Percentiles rank a stretch among this genome's conserved stretches.
These are phyloP conservation scores for Penicillium steckii DNA, from an alignment of 495 filamentous ascomycete species.

Conservation along the genomic window DNA sequence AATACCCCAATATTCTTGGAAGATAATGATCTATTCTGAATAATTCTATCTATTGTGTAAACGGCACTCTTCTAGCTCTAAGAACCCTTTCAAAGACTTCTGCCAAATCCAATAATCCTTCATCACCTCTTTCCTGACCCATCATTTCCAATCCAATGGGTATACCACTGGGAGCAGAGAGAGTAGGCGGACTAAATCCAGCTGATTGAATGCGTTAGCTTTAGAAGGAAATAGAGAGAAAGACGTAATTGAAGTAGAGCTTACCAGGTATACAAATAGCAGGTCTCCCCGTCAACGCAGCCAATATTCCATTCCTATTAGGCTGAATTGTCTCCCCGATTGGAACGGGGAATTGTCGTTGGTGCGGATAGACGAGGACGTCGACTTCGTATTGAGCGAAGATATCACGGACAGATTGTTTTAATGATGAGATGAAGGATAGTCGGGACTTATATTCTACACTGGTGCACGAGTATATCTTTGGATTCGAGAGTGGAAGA, in stretches of 20 bases:
- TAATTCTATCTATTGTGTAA: constrained; percentile 12
- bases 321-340: constrained; percentile 53
- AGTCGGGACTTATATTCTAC: constrained; percentile 41
- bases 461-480: constrained; percentile 42
- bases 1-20: too few species aligned
- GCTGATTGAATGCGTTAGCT: constrained; percentile 20
- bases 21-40: not conserved
- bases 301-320: constrained; percentile 64
- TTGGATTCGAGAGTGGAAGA: constrained; percentile 9
- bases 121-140: constrained; percentile 53
- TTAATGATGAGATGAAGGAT: constrained; percentile 46
- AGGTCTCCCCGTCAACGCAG: constrained; percentile 61
- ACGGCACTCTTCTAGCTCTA: constrained; percentile 44
- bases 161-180: constrained; percentile 51
- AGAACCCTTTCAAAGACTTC: constrained; percentile 39
- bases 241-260: not conserved
- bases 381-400: constrained; percentile 51
- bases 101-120: constrained; percentile 51
- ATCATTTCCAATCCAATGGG: constrained; percentile 67
- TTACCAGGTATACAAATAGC: constrained; percentile 58
- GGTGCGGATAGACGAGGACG: constrained; percentile 64
- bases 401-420: constrained; percentile 39
- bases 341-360: constrained; percentile 60
- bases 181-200: constrained; percentile 43
- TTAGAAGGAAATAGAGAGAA: too few species aligned